Evolutionary conservation across 345 rosid species (phyloP).

Genomic region (Laguncularia racemosa): DNA sequence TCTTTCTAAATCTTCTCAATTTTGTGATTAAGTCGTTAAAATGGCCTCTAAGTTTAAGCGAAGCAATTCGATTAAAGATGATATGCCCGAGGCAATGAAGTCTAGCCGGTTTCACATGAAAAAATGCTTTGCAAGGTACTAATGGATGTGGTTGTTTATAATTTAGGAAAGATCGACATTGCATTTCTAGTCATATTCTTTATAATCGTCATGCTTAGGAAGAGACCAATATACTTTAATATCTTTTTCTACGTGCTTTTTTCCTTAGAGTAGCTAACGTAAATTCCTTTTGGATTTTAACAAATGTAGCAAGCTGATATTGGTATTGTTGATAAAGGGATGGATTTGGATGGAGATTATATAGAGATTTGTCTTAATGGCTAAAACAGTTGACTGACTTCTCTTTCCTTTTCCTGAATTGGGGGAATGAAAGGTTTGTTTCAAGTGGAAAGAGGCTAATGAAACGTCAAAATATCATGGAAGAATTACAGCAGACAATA

Average conservation of each 20-base stretch:
- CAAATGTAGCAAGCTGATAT: too few species aligned
- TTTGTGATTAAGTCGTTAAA: not conserved
- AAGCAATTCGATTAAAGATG: conserved; percentile 63
- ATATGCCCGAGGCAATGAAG: conserved; percentile 83
- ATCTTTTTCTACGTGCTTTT: too few species aligned
- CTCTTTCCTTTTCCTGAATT: not conserved
- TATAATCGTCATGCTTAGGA: too few species aligned
- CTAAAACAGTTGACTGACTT: not conserved
- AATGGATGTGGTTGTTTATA: not conserved
- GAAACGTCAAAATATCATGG: conserved; percentile 57
- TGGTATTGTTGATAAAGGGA: too few species aligned
- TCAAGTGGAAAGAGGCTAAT: conserved; percentile 56
- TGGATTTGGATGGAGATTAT: too few species aligned
- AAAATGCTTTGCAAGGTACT: conserved; percentile 68
- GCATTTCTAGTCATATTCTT: too few species aligned
- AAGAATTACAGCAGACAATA: conserved; percentile 50
- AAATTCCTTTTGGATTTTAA: too few species aligned
- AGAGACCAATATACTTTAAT: too few species aligned
- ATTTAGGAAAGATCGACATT: too few species aligned
- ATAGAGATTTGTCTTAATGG: too few species aligned
- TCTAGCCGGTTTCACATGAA: conserved; percentile 73
- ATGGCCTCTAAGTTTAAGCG: conserved; percentile 46
- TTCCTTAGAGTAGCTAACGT: too few species aligned
- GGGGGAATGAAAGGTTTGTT: conserved; percentile 31
- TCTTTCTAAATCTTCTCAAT: not conserved